Conservation (phyloP, 2,329 filamentous ascomycete genomes). For the Alternaria sp. region DNA sequence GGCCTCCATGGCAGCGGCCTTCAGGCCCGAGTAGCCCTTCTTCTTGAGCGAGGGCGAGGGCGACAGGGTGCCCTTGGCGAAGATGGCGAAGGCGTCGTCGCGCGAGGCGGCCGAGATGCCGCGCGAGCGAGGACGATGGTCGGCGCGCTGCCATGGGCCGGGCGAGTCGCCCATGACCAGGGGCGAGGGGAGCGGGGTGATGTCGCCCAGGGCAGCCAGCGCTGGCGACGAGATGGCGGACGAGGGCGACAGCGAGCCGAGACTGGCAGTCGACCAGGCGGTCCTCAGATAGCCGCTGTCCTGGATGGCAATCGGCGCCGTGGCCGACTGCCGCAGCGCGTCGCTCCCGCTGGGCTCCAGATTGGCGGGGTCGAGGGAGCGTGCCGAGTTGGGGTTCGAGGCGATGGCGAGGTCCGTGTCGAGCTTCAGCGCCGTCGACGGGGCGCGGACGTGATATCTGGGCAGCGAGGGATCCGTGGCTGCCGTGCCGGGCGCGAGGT, state of each 20-base stretch:
- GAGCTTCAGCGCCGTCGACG: conserved; percentile 31
- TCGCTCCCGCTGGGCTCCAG: conserved; percentile 40
- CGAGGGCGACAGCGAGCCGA: conserved; percentile 54
- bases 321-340: conserved; percentile 42
- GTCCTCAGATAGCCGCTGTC: conserved; percentile 46
- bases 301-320: conserved; percentile 48
- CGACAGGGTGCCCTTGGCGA: conserved; percentile 41
- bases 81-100: conserved; percentile 41
- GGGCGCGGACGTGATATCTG: conserved; percentile 34
- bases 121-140: conserved; percentile 42
- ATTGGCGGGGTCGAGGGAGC: conserved; percentile 33
- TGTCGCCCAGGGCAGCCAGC: conserved; percentile 56
- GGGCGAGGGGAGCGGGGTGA: conserved; percentile 60
- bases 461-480: conserved; percentile 19
- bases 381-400: conserved; percentile 23
- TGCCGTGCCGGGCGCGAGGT: conserved; percentile 20
- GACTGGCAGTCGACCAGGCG: conserved; percentile 52
- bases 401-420: conserved; percentile 43
- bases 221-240: conserved; percentile 56
- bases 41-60: conserved; percentile 52
- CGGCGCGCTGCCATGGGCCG: conserved; percentile 50
- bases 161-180: conserved; percentile 52
- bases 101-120: conserved; percentile 39
- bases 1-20: conserved; percentile 50
- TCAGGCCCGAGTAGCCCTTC: conserved; percentile 55